Conservation (phyloP, 306 rosid genomes). For the Glycine soja region DNA sequence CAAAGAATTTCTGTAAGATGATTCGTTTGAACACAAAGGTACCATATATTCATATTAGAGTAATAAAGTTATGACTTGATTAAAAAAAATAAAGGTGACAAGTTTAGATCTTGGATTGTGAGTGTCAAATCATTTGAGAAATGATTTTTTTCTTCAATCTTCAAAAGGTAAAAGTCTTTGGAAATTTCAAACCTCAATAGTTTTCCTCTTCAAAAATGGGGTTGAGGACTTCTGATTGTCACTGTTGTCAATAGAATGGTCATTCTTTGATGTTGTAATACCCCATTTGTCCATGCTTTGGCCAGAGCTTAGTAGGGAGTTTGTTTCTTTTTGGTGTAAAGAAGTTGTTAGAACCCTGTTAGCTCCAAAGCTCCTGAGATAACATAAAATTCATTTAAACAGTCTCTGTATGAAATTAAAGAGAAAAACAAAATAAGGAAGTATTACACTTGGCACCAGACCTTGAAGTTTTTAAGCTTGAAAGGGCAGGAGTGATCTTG, state of each 20-base stretch:
- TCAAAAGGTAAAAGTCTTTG: conserved; percentile 13
- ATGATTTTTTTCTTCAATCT: conserved; percentile 24
- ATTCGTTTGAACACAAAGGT: conserved; percentile 33
- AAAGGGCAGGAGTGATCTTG: conserved; percentile 57
- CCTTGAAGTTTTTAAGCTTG: conserved; percentile 63
- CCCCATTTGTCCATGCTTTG: conserved; percentile 52
- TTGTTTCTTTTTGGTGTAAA: conserved; percentile 53
- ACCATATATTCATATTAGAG: conserved; percentile 36
- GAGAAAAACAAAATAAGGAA: conserved; percentile 32
- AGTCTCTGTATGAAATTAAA: conserved; percentile 15
- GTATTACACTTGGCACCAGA: conserved; percentile 41
- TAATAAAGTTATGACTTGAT: not conserved
- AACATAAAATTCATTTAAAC: conserved; percentile 43
- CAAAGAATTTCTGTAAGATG: conserved; percentile 33
- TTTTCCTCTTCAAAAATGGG: conserved; percentile 69
- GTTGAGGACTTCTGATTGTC: conserved; percentile 55
- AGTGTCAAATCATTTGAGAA: not conserved
- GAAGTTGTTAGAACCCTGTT: conserved; percentile 51
- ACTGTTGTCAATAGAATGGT: conserved; percentile 43
- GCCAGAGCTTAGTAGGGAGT: conserved; percentile 41
- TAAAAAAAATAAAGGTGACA: not conserved
- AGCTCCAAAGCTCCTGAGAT: conserved; percentile 55
- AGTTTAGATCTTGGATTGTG: conserved; percentile 16
- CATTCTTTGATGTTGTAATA: conserved; percentile 48
- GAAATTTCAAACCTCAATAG: conserved; percentile 57